Evolutionary conservation across 139 green algal species (phyloP).

Genomic region (Tetradesmus obliquus): DNA sequence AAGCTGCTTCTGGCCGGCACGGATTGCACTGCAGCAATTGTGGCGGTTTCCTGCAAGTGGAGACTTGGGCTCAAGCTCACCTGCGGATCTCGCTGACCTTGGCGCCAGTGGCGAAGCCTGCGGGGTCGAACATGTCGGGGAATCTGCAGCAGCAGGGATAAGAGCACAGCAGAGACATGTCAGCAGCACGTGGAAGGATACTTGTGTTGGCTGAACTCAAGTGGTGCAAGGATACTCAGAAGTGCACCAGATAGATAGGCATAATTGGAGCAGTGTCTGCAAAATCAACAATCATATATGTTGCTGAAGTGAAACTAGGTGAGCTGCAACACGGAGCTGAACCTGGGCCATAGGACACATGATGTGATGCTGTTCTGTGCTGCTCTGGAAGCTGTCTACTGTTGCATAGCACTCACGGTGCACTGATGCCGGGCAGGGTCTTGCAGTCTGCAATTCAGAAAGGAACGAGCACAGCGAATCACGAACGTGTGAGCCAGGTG

Average conservation of each 20-base stretch:
- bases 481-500: not conserved
- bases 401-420: slow-evolving; percentile 33
- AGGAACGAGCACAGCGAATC: not conserved
- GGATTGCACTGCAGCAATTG: not conserved
- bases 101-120: slow-evolving; percentile 7
- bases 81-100: slow-evolving; percentile 34
- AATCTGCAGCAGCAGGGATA: not conserved
- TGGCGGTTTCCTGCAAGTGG: not conserved
- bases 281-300: no score
- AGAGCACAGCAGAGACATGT: slow-evolving; percentile 45
- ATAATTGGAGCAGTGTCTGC: no score
- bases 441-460: slow-evolving; percentile 57
- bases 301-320: no score
- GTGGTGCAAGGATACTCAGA: not conserved
- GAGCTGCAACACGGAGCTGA: no score
- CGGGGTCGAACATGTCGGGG: slow-evolving; percentile 42
- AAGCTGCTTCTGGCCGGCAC: no score
- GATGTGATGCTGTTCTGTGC: not conserved
- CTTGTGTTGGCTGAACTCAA: not conserved
- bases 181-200: not conserved
- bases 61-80: not conserved
- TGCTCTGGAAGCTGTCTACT: not conserved
- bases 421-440: slow-evolving; percentile 68
- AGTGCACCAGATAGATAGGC: not conserved
- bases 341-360: not conserved